These are phyloP conservation scores for Verticillium klebahnii DNA, from an alignment of 2,329 filamentous ascomycete genomes.

Conservation along the genomic window DNA sequence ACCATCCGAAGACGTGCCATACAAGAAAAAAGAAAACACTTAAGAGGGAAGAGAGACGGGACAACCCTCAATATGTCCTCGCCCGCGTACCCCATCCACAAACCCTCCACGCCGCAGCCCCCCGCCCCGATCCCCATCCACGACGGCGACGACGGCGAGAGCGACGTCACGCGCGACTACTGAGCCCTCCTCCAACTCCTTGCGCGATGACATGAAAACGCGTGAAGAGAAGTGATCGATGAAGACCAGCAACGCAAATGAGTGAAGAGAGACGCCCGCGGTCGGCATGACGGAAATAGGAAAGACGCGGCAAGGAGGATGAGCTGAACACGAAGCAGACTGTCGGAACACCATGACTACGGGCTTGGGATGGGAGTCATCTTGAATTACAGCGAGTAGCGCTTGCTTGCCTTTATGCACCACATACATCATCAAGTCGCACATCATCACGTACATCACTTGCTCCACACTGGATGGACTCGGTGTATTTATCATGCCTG, in stretches of 20 bases:
- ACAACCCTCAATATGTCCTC: neutral
- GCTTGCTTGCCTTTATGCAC: neutral
- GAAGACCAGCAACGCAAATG: neutral
- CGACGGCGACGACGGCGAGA: constrained; percentile 11
- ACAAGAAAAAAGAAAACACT: neutral
- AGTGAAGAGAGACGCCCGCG: neutral
- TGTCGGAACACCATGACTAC: too few species aligned
- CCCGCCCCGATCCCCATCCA: constrained; percentile 13
- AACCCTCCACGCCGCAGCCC: constrained; percentile 14
- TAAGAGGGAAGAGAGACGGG: too few species aligned
- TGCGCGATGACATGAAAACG: neutral
- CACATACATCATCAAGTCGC: neutral
- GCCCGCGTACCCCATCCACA: constrained; percentile 6
- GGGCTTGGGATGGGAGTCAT: neutral
- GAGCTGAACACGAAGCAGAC: too few species aligned
- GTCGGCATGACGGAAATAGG: too few species aligned
- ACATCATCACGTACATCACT: too few species aligned
- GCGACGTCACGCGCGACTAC: constrained; percentile 12
- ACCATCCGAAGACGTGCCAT: neutral
- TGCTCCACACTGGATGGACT: too few species aligned
- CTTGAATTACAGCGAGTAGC: neutral
- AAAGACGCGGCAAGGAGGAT: neutral
- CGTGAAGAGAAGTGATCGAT: too few species aligned
- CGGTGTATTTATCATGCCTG: too few species aligned
- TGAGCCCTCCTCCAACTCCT: neutral